Evolutionary conservation across 148 eudicot genomes (phyloP), one percentile per base, ranked within the genome.

Genomic region (Spergularia marina): DNA sequence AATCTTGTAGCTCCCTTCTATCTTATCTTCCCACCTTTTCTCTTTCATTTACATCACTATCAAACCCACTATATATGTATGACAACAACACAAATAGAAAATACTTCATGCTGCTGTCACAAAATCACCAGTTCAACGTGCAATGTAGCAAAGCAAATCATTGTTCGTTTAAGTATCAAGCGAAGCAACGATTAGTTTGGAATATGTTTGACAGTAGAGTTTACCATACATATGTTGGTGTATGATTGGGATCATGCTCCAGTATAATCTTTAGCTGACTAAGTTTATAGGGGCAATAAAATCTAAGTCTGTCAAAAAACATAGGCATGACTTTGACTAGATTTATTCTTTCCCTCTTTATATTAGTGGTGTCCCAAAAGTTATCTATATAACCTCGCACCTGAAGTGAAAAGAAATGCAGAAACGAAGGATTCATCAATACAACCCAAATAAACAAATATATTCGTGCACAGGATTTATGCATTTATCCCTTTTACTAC

Each of bases 151-250:
- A 68, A 12, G 71, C 12, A 68, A 51, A 36, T 47, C 39, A 9
- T 18, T n/a, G n/a, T n/a, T n/a, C n/a, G n/a, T n/a, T 7, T 41
- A 39, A 65, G 56, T 18, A 10, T 49, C n/a, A 47, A 68, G 51
- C 6, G 57, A 56, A 12, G 36, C 54, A 18, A 17, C 65, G 7
- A 10, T 20, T 36, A 67, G 51, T 41, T 69, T 49, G 13, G 52
- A 68, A 76, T 21, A 69, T 44, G 21, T 44, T 74, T 55, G 18
- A 79, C 36, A 30, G 36, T 30, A 30, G 0, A 0, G 76, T 17
- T 53, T 30, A 62, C 53, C 72, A 51, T 82, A 94, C 98, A 16
- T 60, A 15, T 40, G 47, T 17, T 68, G 53, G 30, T 8, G 12
- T 60, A 75, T 53, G 16, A 40, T 55, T 65, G 23, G 13, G 15